These are phyloP conservation scores for Dichomitus squalens DNA, from an alignment of 1,284 basidiomycete genomes.

Conservation along the genomic window DNA sequence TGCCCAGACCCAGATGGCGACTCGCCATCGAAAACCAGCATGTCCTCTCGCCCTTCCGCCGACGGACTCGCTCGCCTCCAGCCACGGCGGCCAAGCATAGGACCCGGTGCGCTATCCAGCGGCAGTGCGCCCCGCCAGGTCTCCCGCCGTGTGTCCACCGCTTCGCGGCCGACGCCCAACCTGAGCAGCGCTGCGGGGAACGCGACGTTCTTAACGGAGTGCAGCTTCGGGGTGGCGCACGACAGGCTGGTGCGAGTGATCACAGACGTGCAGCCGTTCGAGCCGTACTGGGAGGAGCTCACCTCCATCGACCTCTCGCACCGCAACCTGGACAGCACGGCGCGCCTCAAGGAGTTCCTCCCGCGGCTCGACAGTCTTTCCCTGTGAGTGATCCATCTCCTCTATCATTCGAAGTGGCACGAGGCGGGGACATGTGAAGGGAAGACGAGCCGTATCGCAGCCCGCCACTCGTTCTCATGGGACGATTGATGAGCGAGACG, in stretches of 20 bases:
- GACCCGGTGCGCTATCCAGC: constrained; percentile 23
- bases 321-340: constrained; percentile 86
- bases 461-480: constrained; percentile 11
- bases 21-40: constrained; percentile 67
- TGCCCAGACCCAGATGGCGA: constrained; percentile 48
- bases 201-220: constrained; percentile 90
- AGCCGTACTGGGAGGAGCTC: constrained; percentile 92
- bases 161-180: not conserved
- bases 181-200: constrained; percentile 35
- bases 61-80: constrained; percentile 51
- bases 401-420: not conserved
- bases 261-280: constrained; percentile 94
- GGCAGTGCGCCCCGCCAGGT: constrained; percentile 24
- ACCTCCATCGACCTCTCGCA: constrained; percentile 76
- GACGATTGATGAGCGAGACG: constrained; percentile 6
- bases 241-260: constrained; percentile 91
- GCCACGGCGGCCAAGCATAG: constrained; percentile 40
- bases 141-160: constrained; percentile 48
- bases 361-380: constrained; percentile 82
- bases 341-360: constrained; percentile 92
- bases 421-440: not conserved
- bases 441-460: not conserved
- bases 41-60: constrained; percentile 39
- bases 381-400: constrained; percentile 56
- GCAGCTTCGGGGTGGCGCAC: constrained; percentile 91